Percentiles rank a stretch among this genome's conserved stretches.
Conservation (phyloP, 768 basidiomycete species). For the Tricholoma saponaceum region DNA sequence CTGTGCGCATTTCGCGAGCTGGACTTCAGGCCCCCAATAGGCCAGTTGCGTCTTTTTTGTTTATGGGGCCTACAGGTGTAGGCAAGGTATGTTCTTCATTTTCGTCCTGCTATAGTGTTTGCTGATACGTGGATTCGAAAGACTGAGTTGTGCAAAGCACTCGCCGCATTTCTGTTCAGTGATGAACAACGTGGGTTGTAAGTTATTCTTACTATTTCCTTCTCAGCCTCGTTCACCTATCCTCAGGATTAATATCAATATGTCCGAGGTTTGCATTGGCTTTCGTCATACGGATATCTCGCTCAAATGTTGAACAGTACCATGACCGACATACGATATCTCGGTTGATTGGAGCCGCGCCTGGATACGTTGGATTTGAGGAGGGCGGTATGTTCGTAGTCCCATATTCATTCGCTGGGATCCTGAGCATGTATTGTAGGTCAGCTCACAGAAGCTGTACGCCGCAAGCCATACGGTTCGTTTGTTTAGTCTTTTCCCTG, state of each 20-base stretch:
- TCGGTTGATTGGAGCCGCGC: slow-evolving; percentile 86
- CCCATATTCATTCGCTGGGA: not conserved
- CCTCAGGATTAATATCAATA: slow-evolving; percentile 82
- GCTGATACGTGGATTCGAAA: slow-evolving; percentile 20
- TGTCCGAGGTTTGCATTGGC: slow-evolving; percentile 66
- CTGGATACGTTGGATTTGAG: slow-evolving; percentile 92
- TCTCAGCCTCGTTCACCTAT: not conserved
- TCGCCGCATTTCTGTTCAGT: slow-evolving; percentile 87
- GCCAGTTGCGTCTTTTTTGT: slow-evolving; percentile 90
- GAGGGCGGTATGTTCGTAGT: slow-evolving; percentile 49
- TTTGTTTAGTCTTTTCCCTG: not conserved
- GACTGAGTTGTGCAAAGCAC: slow-evolving; percentile 87
- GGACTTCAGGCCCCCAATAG: slow-evolving; percentile 86
- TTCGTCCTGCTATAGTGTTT: not conserved
- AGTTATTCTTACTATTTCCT: slow-evolving; percentile 21
- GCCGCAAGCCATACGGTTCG: slow-evolving; percentile 83
- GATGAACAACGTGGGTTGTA: slow-evolving; percentile 84
- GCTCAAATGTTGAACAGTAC: slow-evolving; percentile 43
- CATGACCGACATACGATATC: slow-evolving; percentile 91
- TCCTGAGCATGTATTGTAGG: slow-evolving; percentile 22
- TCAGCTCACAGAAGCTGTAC: slow-evolving; percentile 89
- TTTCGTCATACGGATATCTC: not conserved
- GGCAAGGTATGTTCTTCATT: slow-evolving; percentile 54
- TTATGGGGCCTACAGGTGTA: slow-evolving; percentile 85
- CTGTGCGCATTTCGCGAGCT: slow-evolving; percentile 89